phyloP scores from a whole-genome alignment of 2,329 filamentous ascomycete genomes.

The Phialophora tarda region DNA sequence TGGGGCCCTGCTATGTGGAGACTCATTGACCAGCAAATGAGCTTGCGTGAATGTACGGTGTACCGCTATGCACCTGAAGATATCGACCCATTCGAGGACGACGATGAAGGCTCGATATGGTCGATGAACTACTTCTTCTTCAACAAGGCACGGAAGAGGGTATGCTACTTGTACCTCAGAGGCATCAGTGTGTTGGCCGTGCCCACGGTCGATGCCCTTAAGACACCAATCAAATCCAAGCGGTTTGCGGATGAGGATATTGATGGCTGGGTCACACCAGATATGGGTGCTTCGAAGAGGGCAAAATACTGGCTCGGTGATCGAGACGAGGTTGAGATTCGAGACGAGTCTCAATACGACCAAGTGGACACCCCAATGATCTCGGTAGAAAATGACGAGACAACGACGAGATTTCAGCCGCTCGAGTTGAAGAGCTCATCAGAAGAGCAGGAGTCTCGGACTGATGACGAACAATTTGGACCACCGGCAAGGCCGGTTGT shows the following conservation, averaged over 20 bases:
- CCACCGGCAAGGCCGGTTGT: slow-evolving; percentile 42
- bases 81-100: slow-evolving; percentile 81
- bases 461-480: slow-evolving; percentile 40
- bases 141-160: slow-evolving; percentile 87
- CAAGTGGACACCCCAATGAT: slow-evolving; percentile 44
- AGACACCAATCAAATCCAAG: slow-evolving; percentile 53
- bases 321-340: slow-evolving; percentile 53
- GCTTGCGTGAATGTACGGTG: slow-evolving; percentile 81
- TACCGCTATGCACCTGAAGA: slow-evolving; percentile 90
- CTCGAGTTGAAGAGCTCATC: slow-evolving; percentile 4
- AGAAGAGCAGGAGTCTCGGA: slow-evolving; percentile 25
- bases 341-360: slow-evolving; percentile 33
- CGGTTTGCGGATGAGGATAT: slow-evolving; percentile 51
- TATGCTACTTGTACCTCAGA: slow-evolving; percentile 90
- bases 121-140: slow-evolving; percentile 97
- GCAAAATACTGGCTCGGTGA: slow-evolving; percentile 88
- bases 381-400: slow-evolving; percentile 27
- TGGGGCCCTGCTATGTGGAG: slow-evolving; percentile 95
- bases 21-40: slow-evolving; percentile 93
- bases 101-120: slow-evolving; percentile 94
- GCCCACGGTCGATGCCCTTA: slow-evolving; percentile 63
- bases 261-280: slow-evolving; percentile 56
- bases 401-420: background rate
- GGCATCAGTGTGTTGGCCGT: slow-evolving; percentile 75
- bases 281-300: slow-evolving; percentile 73